phyloP scores from a whole-genome alignment of 2,329 filamentous ascomycete species.

The Rhynchosporium secalis region DNA sequence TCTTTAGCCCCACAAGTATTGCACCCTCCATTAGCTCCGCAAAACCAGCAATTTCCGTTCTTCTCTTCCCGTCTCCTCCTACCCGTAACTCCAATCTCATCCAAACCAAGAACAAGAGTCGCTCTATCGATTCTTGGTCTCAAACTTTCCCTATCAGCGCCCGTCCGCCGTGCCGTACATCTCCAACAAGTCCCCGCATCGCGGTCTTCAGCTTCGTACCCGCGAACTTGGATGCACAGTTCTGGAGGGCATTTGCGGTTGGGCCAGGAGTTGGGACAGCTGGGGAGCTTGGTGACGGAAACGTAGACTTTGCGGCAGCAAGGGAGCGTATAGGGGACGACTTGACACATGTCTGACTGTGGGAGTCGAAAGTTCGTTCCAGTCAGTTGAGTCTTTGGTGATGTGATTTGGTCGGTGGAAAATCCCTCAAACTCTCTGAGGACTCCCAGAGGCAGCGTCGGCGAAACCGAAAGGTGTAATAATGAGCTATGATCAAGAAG shows the following conservation, averaged over 20 bases:
- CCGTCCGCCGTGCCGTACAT: conserved; percentile 25
- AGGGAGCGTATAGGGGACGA: conserved; percentile 29
- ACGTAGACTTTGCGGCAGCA: conserved; percentile 36
- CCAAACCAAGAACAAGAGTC: conserved; percentile 26
- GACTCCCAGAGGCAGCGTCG: too few species aligned
- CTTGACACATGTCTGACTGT: conserved; percentile 31
- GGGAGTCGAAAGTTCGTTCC: neutral
- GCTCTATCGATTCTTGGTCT: conserved; percentile 35
- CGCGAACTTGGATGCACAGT: conserved; percentile 29
- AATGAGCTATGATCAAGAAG: neutral
- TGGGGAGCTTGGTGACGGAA: conserved; percentile 25
- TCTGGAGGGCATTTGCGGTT: conserved; percentile 34
- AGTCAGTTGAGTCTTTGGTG: neutral
- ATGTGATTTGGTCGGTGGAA: neutral
- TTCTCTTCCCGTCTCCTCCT: conserved; percentile 25
- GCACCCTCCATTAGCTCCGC: conserved; percentile 25
- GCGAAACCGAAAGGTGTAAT: neutral
- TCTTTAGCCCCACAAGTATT: conserved; percentile 23
- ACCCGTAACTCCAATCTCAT: conserved; percentile 21
- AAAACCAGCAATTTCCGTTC: conserved; percentile 31
- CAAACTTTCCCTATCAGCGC: conserved; percentile 24
- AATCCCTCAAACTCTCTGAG: too few species aligned
- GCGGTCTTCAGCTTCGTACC: conserved; percentile 17
- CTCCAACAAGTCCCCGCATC: conserved; percentile 32
- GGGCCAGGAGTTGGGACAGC: conserved; percentile 34